A percentile compares a stretch with the other conserved stretches of the same genome.
These are phyloP conservation scores for Candida verbasci DNA, from an alignment of 805 yeast species.

Conservation along the genomic window DNA sequence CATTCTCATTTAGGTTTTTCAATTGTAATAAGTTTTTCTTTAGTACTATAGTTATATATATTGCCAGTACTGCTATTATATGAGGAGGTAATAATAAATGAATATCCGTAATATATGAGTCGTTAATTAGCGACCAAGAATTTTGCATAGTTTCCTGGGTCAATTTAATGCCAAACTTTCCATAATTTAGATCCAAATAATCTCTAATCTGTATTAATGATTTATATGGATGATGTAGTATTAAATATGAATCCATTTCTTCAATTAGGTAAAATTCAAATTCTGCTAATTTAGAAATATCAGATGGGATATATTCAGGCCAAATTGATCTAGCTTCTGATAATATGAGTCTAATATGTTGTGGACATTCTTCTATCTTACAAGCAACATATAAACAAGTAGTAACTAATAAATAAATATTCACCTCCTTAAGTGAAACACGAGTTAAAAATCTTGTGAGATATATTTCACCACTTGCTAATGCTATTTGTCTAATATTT, in stretches of 20 bases:
- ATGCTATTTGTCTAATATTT: slow-evolving; percentile 72
- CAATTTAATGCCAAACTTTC: slow-evolving; percentile 29
- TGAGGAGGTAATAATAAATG: slow-evolving; percentile 87
- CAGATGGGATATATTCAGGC: slow-evolving; percentile 94
- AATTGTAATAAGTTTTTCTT: slow-evolving; percentile 32
- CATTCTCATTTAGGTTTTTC: slow-evolving; percentile 8
- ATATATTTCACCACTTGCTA: slow-evolving; percentile 87
- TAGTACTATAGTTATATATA: slow-evolving; percentile 72
- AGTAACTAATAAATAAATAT: slow-evolving; percentile 74
- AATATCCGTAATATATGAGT: slow-evolving; percentile 82
- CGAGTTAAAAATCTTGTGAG: slow-evolving; percentile 70
- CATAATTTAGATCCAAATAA: slow-evolving; percentile 31
- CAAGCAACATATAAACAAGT: slow-evolving; percentile 87
- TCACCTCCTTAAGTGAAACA: slow-evolving; percentile 75
- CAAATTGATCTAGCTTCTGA: slow-evolving; percentile 84
- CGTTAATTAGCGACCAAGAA: slow-evolving; percentile 87
- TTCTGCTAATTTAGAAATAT: slow-evolving; percentile 87
- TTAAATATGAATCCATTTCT: slow-evolving; percentile 68
- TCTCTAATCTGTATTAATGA: slow-evolving; percentile 52
- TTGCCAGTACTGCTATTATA: slow-evolving; percentile 72
- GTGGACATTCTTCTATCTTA: slow-evolving; percentile 94
- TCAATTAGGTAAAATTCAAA: slow-evolving; percentile 92
- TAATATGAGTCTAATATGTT: slow-evolving; percentile 79
- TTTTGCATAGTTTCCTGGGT: slow-evolving; percentile 72
- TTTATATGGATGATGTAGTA: slow-evolving; percentile 74